Percentiles rank a stretch among this genome's conserved stretches.
phyloP scores from a whole-genome alignment of 2,329 filamentous ascomycete genomes.

The Aspergillus spinulosporus region DNA sequence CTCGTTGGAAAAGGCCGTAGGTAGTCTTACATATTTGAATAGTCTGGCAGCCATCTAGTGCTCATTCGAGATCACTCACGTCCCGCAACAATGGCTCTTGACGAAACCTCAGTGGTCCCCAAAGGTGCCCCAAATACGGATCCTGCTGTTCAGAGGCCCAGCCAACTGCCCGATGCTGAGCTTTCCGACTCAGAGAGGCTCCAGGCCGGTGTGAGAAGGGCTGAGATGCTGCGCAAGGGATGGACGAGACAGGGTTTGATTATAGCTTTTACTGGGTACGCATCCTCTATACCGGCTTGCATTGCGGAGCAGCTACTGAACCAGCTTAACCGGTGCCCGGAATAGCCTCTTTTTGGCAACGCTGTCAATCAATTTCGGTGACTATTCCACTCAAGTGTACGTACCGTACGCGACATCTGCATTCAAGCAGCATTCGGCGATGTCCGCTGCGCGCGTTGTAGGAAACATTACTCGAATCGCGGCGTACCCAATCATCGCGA shows the following conservation, averaged over 20 bases:
- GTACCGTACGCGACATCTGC: conserved; percentile 25
- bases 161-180: conserved; percentile 13
- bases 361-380: conserved; percentile 23
- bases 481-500: conserved; percentile 31
- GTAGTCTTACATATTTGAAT: too few relatives aligned
- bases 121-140: background rate
- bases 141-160: background rate
- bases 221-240: conserved; percentile 21
- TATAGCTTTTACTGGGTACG: conserved; percentile 22
- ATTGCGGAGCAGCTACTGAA: too few relatives aligned
- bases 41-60: too few relatives aligned
- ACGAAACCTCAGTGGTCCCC: background rate
- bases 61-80: too few relatives aligned
- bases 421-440: conserved; percentile 28
- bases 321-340: background rate
- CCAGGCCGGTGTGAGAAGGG: conserved; percentile 25
- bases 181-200: conserved; percentile 14
- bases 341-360: conserved; percentile 23
- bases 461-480: conserved; percentile 27
- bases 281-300: background rate
- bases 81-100: background rate
- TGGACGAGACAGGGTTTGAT: conserved; percentile 25
- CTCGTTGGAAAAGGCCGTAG: too few relatives aligned
- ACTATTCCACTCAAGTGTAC: conserved; percentile 27
- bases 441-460: conserved; percentile 27